Conservation (phyloP, 2,329 filamentous ascomycete species). For the Cordyceps cateniannulata region DNA sequence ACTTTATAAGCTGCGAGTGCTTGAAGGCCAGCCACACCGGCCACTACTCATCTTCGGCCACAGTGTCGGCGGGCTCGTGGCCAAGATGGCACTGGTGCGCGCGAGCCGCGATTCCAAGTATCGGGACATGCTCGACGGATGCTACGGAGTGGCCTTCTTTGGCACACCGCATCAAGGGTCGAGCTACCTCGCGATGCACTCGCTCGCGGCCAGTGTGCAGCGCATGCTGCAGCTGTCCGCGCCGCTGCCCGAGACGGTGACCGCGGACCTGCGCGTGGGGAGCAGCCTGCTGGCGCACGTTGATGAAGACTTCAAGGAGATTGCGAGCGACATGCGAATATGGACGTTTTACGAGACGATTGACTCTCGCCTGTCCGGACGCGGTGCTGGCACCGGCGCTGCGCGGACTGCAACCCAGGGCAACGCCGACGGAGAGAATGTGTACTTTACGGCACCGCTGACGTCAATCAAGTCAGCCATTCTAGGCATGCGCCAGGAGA, state of each 20-base stretch:
- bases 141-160: conserved; percentile 56
- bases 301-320: conserved; percentile 49
- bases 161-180: conserved; percentile 57
- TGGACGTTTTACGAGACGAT: conserved; percentile 60
- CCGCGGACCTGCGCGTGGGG: conserved; percentile 43
- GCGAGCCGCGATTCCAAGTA: conserved; percentile 33
- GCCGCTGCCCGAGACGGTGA: conserved; percentile 44
- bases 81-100: conserved; percentile 49
- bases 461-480: conserved; percentile 51
- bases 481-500: conserved; percentile 44
- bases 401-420: not conserved
- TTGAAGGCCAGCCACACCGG: conserved; percentile 30
- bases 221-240: conserved; percentile 43
- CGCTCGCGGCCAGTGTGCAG: conserved; percentile 49
- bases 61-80: conserved; percentile 54
- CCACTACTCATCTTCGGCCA: conserved; percentile 56
- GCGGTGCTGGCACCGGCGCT: conserved; percentile 28
- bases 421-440: conserved; percentile 25
- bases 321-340: conserved; percentile 51
- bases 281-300: conserved; percentile 41
- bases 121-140: conserved; percentile 44
- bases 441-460: conserved; percentile 54
- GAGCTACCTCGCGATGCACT: conserved; percentile 53
- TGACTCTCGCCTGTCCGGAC: conserved; percentile 48
- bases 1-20: conserved; percentile 28